A percentile compares a stretch with the other conserved stretches of the same genome.
Conservation (phyloP, 108 stramenopile genomes). For the Stephanodiscus minutulus region DNA sequence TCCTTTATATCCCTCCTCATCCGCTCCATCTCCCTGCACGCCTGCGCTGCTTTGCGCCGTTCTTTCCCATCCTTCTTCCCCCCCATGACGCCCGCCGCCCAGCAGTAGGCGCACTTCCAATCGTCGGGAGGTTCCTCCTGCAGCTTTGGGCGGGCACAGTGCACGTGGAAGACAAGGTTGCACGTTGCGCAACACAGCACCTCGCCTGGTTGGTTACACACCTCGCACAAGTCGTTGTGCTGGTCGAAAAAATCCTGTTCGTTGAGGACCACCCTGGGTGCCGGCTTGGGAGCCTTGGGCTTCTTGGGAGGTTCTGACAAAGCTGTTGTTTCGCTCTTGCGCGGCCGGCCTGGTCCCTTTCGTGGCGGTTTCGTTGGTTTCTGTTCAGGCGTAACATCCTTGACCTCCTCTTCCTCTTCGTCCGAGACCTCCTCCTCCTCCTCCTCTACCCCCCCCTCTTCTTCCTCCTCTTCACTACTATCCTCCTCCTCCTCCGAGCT, state of each 20-base stretch:
- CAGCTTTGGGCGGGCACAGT: slow-evolving; percentile 83
- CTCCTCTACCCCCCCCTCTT: slow-evolving; percentile 20
- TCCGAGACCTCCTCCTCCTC: slow-evolving; percentile 25
- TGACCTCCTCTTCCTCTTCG: slow-evolving; percentile 1
- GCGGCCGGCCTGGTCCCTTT: slow-evolving; percentile 24
- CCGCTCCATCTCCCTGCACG: slow-evolving; percentile 74
- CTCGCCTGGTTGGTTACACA: slow-evolving; percentile 79
- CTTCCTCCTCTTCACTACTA: slow-evolving; percentile 24
- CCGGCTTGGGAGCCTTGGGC: slow-evolving; percentile 1
- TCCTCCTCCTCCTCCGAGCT: slow-evolving; percentile 32
- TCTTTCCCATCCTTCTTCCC: slow-evolving; percentile 66
- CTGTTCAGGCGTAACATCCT: slow-evolving; percentile 14
- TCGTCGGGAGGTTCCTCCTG: slow-evolving; percentile 57
- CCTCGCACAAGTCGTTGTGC: slow-evolving; percentile 92
- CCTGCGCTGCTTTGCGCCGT: slow-evolving; percentile 61
- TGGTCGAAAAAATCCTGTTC: slow-evolving; percentile 76
- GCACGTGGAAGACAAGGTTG: slow-evolving; percentile 88
- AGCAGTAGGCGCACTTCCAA: slow-evolving; percentile 83
- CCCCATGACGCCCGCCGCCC: slow-evolving; percentile 53
- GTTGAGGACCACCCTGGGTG: slow-evolving; percentile 38
- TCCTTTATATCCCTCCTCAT: slow-evolving; percentile 43
- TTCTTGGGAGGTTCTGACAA: slow-evolving; percentile 3
- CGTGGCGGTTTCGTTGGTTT: slow-evolving; percentile 11
- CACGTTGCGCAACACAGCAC: slow-evolving; percentile 92
- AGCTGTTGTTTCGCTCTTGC: slow-evolving; percentile 3